phyloP scores from a whole-genome alignment of 2,329 filamentous ascomycete genomes.

The Cordyceps pruinosa region DNA sequence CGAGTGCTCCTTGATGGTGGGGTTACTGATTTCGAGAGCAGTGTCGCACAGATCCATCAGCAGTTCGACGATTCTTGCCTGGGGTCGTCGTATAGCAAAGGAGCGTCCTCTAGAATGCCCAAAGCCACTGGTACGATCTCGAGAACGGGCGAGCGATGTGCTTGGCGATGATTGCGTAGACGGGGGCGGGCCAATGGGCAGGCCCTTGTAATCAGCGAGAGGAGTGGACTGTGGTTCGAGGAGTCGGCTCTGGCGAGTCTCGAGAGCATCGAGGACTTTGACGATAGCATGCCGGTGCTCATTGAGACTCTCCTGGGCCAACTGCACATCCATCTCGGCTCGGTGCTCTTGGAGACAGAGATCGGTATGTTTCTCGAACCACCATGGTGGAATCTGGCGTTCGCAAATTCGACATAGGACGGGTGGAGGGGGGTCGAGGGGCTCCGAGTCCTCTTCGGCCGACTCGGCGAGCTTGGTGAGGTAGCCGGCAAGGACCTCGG shows the following conservation, averaged over 20 bases:
- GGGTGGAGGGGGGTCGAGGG: slow-evolving; percentile 76
- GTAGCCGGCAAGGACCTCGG: slow-evolving; percentile 90
- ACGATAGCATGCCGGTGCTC: slow-evolving; percentile 95
- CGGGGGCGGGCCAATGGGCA: slow-evolving; percentile 72
- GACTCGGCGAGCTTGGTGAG: slow-evolving; percentile 83
- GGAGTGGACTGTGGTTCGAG: slow-evolving; percentile 46
- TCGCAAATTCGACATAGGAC: slow-evolving; percentile 96
- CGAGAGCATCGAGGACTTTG: slow-evolving; percentile 85
- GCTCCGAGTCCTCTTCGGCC: slow-evolving; percentile 65
- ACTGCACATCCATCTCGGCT: slow-evolving; percentile 95
- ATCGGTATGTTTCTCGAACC: slow-evolving; percentile 99
- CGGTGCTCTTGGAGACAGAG: slow-evolving; percentile 91
- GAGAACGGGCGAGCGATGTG: slow-evolving; percentile 63
- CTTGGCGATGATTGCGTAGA: slow-evolving; percentile 66
- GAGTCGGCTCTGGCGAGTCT: slow-evolving; percentile 62
- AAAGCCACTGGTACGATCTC: slow-evolving; percentile 66
- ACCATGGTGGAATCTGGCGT: slow-evolving; percentile 95
- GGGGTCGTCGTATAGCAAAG: slow-evolving; percentile 83
- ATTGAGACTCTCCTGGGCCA: slow-evolving; percentile 83
- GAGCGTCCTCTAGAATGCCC: slow-evolving; percentile 78
- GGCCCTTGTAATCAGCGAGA: slow-evolving; percentile 77
- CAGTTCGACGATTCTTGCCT: slow-evolving; percentile 89
- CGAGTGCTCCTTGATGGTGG: slow-evolving; percentile 79
- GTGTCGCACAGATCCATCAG: slow-evolving; percentile 94
- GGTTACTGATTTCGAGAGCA: slow-evolving; percentile 87